phyloP scores from a whole-genome alignment of 1,284 basidiomycete genomes.

The Stygiomarasmius scandens region DNA sequence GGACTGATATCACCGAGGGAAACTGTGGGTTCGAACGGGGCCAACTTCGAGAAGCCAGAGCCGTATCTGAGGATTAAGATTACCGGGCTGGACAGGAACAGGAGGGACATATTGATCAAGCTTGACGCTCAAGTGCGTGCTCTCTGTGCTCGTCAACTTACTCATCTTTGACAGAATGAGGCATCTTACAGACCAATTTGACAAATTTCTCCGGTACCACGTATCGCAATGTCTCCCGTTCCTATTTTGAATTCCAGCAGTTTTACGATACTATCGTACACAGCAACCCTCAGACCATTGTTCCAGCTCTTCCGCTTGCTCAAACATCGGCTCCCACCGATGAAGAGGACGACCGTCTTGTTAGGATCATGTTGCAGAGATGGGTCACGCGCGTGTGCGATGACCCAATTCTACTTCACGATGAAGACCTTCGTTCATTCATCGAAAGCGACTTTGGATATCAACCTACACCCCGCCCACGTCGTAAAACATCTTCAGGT shows the following conservation, averaged over 20 bases:
- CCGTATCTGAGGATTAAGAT: slow-evolving; percentile 88
- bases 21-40: slow-evolving; percentile 65
- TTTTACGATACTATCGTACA: slow-evolving; percentile 86
- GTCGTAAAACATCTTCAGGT: slow-evolving; percentile 66
- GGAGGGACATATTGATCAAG: slow-evolving; percentile 88
- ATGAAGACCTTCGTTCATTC: slow-evolving; percentile 91
- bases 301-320: slow-evolving; percentile 87
- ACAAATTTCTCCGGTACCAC: slow-evolving; percentile 87
- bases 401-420: slow-evolving; percentile 81
- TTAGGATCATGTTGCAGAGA: slow-evolving; percentile 89
- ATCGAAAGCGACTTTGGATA: slow-evolving; percentile 96
- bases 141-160: background rate
- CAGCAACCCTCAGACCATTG: slow-evolving; percentile 88
- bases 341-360: slow-evolving; percentile 93
- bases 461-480: slow-evolving; percentile 77
- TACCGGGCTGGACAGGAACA: slow-evolving; percentile 88
- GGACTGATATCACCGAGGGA: slow-evolving; percentile 77
- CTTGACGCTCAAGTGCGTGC: slow-evolving; percentile 84
- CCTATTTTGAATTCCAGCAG: slow-evolving; percentile 89
- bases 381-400: slow-evolving; percentile 91
- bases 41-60: slow-evolving; percentile 70
- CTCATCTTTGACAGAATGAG: background rate
- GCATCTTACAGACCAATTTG: slow-evolving; percentile 80
- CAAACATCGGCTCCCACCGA: slow-evolving; percentile 94
- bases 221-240: slow-evolving; percentile 89